phyloP scores from a whole-genome alignment of 495 filamentous ascomycete species.

The Talaromyces proteolyticus region DNA sequence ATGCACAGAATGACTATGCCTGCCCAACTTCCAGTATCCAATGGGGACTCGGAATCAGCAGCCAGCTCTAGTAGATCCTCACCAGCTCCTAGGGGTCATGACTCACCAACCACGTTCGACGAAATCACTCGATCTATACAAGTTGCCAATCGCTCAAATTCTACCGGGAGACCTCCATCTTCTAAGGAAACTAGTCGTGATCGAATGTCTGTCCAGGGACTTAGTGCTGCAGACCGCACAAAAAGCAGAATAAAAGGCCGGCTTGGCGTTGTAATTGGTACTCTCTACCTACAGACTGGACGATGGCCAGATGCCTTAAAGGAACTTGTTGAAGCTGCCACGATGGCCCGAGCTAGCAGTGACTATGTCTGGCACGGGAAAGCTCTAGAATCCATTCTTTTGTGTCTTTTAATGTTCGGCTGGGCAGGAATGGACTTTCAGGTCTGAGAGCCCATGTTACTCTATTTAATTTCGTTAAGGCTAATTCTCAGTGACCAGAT shows the following conservation, averaged over 20 bases:
- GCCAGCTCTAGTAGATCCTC: slow-evolving; percentile 37
- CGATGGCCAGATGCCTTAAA: slow-evolving; percentile 85
- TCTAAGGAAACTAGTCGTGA: slow-evolving; percentile 58
- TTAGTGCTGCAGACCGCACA: slow-evolving; percentile 75
- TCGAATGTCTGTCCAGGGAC: slow-evolving; percentile 76
- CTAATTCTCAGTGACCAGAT: slow-evolving; percentile 34
- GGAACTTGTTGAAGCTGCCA: slow-evolving; percentile 75
- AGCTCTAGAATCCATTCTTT: slow-evolving; percentile 77
- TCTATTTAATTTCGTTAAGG: not conserved
- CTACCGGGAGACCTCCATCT: slow-evolving; percentile 21
- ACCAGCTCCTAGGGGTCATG: slow-evolving; percentile 38
- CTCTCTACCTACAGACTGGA: slow-evolving; percentile 81
- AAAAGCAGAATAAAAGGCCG: slow-evolving; percentile 81
- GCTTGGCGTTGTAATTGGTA: slow-evolving; percentile 73
- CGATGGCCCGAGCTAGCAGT: slow-evolving; percentile 69
- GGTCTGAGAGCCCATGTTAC: slow-evolving; percentile 33
- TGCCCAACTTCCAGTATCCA: slow-evolving; percentile 46
- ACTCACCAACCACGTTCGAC: slow-evolving; percentile 67
- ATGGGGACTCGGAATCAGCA: slow-evolving; percentile 46
- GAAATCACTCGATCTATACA: slow-evolving; percentile 54
- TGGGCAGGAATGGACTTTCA: slow-evolving; percentile 86
- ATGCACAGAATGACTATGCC: slow-evolving; percentile 79
- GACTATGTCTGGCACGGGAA: slow-evolving; percentile 98
- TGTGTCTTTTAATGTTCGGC: slow-evolving; percentile 76
- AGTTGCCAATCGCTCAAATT: slow-evolving; percentile 31